phyloP scores from a whole-genome alignment of 306 rosid species.

The Vachellia pachyceras region DNA sequence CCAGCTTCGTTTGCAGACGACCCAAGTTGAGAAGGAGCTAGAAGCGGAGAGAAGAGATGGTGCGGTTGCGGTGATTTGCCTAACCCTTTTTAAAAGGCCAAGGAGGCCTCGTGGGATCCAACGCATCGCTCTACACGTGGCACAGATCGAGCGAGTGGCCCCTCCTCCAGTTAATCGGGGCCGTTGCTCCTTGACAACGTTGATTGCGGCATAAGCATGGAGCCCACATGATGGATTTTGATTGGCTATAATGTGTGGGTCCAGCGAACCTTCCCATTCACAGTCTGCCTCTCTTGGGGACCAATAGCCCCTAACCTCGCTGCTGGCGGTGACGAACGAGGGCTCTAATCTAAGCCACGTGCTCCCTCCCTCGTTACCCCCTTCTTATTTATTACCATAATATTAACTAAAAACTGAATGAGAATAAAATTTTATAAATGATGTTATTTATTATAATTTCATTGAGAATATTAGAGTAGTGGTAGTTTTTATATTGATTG shows the following conservation, averaged over 20 bases:
- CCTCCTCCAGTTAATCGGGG: no score
- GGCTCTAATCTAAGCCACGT: background rate
- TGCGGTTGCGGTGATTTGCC: background rate
- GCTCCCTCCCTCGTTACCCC: background rate
- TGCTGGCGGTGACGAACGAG: background rate
- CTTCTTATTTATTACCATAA: no score
- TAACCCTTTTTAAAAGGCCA: background rate
- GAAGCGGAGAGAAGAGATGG: background rate
- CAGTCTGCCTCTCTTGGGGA: background rate
- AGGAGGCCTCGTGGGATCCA: conserved; percentile 43
- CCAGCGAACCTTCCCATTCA: background rate
- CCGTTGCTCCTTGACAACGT: background rate
- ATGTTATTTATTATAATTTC: no score
- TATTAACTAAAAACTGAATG: no score
- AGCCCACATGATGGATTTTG: background rate
- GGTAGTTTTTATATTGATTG: no score
- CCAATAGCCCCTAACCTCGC: background rate
- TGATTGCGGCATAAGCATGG: conserved; percentile 41
- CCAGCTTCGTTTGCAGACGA: background rate
- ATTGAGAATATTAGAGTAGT: no score
- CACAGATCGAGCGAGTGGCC: background rate
- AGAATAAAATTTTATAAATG: no score
- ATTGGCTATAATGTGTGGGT: conserved; percentile 4
- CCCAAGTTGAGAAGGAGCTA: background rate
- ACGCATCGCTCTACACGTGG: conserved; percentile 42